Conservation (phyloP, 192 early-diverging fungal species). For the Coemansia sp. region DNA sequence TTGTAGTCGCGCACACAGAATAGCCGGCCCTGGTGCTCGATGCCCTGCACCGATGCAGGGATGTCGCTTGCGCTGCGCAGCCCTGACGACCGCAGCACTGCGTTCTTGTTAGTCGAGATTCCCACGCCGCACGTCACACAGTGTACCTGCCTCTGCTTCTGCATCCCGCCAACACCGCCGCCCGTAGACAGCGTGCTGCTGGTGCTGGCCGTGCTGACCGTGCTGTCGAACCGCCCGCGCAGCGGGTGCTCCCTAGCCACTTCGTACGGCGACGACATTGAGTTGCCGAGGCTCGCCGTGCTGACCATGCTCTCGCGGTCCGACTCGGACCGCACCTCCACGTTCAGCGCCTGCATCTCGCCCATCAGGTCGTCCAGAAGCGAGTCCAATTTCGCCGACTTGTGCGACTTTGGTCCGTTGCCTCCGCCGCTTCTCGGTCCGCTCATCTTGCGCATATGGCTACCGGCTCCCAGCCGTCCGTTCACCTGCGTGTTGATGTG, state of each 20-base stretch:
- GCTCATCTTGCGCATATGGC: not conserved
- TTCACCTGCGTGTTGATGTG: conserved; percentile 39
- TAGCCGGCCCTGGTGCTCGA: conserved; percentile 41
- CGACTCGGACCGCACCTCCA: conserved; percentile 39
- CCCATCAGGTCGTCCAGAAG: conserved; percentile 52
- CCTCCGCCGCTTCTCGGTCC: conserved; percentile 4
- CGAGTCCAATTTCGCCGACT: conserved; percentile 50
- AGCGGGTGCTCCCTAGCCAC: conserved; percentile 12
- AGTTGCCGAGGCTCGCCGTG: conserved; percentile 23
- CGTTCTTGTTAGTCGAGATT: conserved; percentile 13
- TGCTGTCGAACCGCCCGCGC: conserved; percentile 43
- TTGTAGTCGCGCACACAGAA: conserved; percentile 49
- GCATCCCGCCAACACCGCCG: conserved; percentile 4
- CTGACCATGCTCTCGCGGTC: conserved; percentile 53
- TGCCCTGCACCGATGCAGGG: conserved; percentile 25
- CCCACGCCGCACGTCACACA: conserved; percentile 38
- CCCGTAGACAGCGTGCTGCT: conserved; percentile 50
- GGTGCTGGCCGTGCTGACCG: conserved; percentile 44
- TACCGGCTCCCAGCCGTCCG: not conserved
- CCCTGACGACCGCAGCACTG: conserved; percentile 28
- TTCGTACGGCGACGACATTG: conserved; percentile 26
- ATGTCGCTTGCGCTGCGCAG: conserved; percentile 21
- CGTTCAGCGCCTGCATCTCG: conserved; percentile 52
- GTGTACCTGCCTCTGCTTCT: conserved; percentile 14
- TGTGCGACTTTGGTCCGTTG: conserved; percentile 19